Evolutionary conservation across 108 stramenopile species (phyloP), one percentile per base, ranked within the genome.

Genomic region (Nannochloropsis salina): DNA sequence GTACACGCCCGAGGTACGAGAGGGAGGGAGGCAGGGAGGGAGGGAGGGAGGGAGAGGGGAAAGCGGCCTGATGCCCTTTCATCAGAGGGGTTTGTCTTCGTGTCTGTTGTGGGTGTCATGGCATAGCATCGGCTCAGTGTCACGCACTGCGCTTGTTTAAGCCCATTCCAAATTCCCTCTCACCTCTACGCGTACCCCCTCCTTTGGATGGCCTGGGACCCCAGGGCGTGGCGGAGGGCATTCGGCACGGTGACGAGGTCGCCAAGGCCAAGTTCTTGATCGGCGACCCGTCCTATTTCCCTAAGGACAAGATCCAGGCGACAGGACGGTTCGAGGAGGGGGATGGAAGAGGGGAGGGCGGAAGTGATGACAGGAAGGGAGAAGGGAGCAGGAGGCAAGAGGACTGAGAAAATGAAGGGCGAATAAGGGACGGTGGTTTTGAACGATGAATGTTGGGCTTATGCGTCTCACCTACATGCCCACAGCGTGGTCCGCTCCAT

Each of bases 221-320:
- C 61, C 5, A 74, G 61, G 61, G 61, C 61, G n/a, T 74, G 61
- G 61, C 61, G 5, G 42, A 43, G 20, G 42, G 43, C 82, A 42
- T 82, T n/a, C 82, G 43, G 15, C 44, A 44, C 43, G 84, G 61
- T 6, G 61, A 88, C 31, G 92, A 94, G 87, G 95, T 98, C 94
- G 99, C 99, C 51, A 95, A 95, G 90, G 99, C 97, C n/a, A 89
- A 90, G 79, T 94, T 97, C 92, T 20, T 99, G 83, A 94, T 99
- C 86, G 97, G 98, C 41, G 97, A 98, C 90, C 97, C 99, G 9
- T 95, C 96, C 80, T 99, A 98, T 92, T 98, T 98, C 88, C 93
- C 94, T 22, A 86, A 90, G 80, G 45, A 89, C 44, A 93, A 94
- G 88, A 15, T 43, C 2, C 1, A 74, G 2, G 61, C n/a, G 20